A percentile compares a stretch with the other conserved stretches of the same genome.
These are phyloP conservation scores for Remersonia thermophila DNA, from an alignment of 2,329 filamentous ascomycete species.

Conservation along the genomic window DNA sequence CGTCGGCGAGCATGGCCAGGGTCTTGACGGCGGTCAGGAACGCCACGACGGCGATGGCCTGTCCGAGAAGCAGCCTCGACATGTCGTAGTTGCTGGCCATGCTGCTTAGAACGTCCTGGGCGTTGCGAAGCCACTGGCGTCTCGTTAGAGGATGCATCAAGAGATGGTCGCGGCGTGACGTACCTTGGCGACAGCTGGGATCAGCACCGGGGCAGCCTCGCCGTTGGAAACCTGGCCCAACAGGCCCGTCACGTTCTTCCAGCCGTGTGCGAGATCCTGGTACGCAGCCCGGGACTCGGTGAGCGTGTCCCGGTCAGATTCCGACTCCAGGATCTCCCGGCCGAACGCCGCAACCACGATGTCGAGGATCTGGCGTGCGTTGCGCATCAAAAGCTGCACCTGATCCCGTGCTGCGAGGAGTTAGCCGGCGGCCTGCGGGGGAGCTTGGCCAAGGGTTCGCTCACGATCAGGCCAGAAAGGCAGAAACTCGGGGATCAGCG, in stretches of 20 bases:
- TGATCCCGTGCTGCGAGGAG: conserved; percentile 34
- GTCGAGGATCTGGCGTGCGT: conserved; percentile 66
- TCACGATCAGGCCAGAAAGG: conserved; percentile 50
- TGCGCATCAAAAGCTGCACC: conserved; percentile 58
- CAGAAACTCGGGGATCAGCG: conserved; percentile 70
- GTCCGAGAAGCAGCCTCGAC: conserved; percentile 41
- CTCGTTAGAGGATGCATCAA: conserved; percentile 8
- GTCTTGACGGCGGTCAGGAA: conserved; percentile 30
- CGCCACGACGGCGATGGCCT: conserved; percentile 25
- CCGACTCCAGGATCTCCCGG: conserved; percentile 28
- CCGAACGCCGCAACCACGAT: conserved; percentile 66
- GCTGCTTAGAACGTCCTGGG: conserved; percentile 71
- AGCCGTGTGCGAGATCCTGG: conserved; percentile 55
- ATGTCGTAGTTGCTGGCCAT: conserved; percentile 90
- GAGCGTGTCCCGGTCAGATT: conserved; percentile 16
- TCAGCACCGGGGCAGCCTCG: conserved; percentile 23
- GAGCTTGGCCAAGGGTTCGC: too few species aligned
- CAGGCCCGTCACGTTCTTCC: conserved; percentile 31
- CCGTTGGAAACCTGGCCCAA: conserved; percentile 9
- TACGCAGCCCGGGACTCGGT: conserved; percentile 32
- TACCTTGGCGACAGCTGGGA: conserved; percentile 32
- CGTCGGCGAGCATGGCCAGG: conserved; percentile 16
- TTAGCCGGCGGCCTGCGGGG: neutral
- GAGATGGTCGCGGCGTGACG: too few species aligned
- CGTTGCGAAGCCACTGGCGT: conserved; percentile 50